Evolutionary conservation across 2,329 filamentous ascomycete species (phyloP), one percentile per base, ranked within the genome.

Genomic region (Cercospora zeae-maydis): DNA sequence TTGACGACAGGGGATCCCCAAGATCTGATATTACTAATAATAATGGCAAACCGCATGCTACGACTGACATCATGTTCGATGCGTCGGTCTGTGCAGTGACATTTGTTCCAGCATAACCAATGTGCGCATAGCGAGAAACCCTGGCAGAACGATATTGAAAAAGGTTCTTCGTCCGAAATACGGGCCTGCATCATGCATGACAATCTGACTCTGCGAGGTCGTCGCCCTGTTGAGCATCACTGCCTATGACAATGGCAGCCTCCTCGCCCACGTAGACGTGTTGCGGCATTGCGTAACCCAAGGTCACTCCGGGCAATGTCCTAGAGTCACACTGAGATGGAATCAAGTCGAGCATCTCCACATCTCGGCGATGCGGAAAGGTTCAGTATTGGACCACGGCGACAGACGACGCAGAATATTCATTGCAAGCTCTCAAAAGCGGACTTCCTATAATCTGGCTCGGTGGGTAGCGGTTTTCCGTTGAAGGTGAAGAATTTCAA

Each of bases 401-500:
- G 1, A 0, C 3, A n/a, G 7, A 9, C 10, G 14, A 14, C n/a
- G n/a, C 36, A 39, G n/a, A n/a, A 39, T 16, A 2, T 0, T 9
- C 36, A 39, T 39, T 1, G n/a, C 36, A 3, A 39, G 36, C 36
- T 39, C 36, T 19, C 34, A 36, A 49, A 49, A 0, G 45, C 45
- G 13, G 14, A 8, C 2, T 0, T 49, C 14, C 19, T 49, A 11
- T 49, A 49, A 14, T 49, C 19, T 27, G 45, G 45, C 19, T 49
- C 45, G 10, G 24, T 39, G 45, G 7, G 19, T 7, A 49, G 19
- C 24, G n/a, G n/a, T n/a, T 27, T n/a, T 11, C n/a, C 10, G 2
- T 27, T 21, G 19, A 1, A 27, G 6, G 0, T 4, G 0, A 11
- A 49, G 1, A 10, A 49, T 1, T 0, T 2, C 2, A 3, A 1